phyloP scores from a whole-genome alignment of 2,329 filamentous ascomycete genomes.

The Cercospora sp. region DNA sequence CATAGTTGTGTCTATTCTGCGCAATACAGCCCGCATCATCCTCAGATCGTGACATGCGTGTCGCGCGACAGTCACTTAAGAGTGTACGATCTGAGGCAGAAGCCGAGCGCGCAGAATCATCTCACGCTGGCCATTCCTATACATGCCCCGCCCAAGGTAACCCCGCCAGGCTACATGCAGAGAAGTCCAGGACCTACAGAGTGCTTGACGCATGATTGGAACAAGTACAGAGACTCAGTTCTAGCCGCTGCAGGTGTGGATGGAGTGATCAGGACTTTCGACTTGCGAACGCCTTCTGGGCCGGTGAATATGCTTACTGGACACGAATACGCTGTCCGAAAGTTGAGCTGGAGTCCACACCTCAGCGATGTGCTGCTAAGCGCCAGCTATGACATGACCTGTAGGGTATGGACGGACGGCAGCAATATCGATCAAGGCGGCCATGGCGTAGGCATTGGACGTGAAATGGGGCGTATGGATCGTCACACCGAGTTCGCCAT shows the following conservation, averaged over 20 bases:
- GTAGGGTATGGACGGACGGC: slow-evolving; percentile 89
- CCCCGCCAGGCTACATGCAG: slow-evolving; percentile 47
- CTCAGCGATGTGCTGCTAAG: slow-evolving; percentile 82
- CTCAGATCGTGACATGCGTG: slow-evolving; percentile 81
- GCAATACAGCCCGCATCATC: slow-evolving; percentile 85
- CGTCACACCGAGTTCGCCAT: slow-evolving; percentile 94
- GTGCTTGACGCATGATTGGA: slow-evolving; percentile 95
- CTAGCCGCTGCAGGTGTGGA: slow-evolving; percentile 90
- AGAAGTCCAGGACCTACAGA: slow-evolving; percentile 66
- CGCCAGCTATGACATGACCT: slow-evolving; percentile 97
- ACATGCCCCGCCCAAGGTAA: slow-evolving; percentile 63
- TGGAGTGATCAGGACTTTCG: slow-evolving; percentile 81
- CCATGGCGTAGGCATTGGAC: slow-evolving; percentile 40
- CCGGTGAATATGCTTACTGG: slow-evolving; percentile 74
- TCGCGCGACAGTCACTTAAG: slow-evolving; percentile 86
- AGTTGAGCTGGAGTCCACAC: slow-evolving; percentile 89
- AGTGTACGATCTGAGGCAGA: slow-evolving; percentile 87
- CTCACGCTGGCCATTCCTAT: slow-evolving; percentile 80
- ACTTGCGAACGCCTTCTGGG: slow-evolving; percentile 76
- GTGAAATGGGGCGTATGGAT: slow-evolving; percentile 83
- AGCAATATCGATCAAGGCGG: slow-evolving; percentile 50
- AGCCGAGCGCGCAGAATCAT: slow-evolving; percentile 83
- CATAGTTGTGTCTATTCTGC: slow-evolving; percentile 93
- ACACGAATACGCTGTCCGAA: slow-evolving; percentile 86
- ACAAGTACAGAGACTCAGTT: slow-evolving; percentile 87